Base-by-base conservation (phyloP, 768 basidiomycete species). In the Psilocybe subaeruginosa region DNA sequence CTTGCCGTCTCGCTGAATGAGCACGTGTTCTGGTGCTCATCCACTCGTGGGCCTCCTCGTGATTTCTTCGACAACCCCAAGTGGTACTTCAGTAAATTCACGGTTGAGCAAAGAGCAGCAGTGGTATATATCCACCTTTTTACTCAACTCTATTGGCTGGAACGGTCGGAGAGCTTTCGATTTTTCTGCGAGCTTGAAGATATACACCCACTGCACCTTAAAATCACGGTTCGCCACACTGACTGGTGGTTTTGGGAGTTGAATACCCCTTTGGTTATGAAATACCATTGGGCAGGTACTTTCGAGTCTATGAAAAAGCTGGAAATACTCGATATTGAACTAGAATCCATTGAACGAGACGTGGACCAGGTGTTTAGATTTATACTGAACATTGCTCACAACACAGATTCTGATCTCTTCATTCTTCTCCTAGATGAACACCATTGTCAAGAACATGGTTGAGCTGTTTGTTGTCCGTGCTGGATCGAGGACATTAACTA, bases 181-280 rank as follows among this genome's bases (percentile, higher is more conserved):
- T 7, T 8, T 3, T 14, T n/a, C 4, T 53, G 51, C 51, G 5
- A 33, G 12, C 16, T 35, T n/a, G 17, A 53, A n/a, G 27, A 46
- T 27, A 54, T 46, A 16, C 39, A 35, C 17, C 17, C 47, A 12
- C 37, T 51, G 33, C 30, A 51, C 12, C 14, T 64, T 9, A 64
- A 60, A 31, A 53, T 64, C n/a, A 64, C 63, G 19, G 43, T 64
- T 31, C 59, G 63, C 16, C 59, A 64, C 30, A 50, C 59, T 2
- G 63, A 64, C 46, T 64, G 63, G 63, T 54, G 55, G 55, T 35
- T 3, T 6, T 53, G 51, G 51, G 51, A 53, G 33, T n/a, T 4
- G 4, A 33, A 35, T 14, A 35, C 29, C 2, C 51, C 16, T 6
- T 53, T 53, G 33, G 51, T 8, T 2, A 53, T 53, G 31, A 53